Percentiles rank a stretch among this genome's conserved stretches.
These are phyloP conservation scores for Takashimella koratensis DNA, from an alignment of 1,284 basidiomycete genomes.

Conservation along the genomic window DNA sequence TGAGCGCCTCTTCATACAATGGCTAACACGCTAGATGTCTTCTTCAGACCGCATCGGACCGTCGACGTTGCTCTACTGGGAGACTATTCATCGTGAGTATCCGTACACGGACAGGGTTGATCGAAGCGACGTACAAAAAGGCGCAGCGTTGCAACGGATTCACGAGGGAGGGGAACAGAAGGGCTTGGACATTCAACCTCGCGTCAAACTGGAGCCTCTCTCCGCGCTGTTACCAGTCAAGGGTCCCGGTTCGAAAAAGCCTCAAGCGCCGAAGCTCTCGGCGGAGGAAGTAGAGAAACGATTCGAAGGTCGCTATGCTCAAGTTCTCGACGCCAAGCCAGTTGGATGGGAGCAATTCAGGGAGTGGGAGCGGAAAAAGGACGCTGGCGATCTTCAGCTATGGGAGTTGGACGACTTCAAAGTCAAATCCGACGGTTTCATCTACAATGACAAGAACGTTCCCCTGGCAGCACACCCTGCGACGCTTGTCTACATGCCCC, in stretches of 20 bases:
- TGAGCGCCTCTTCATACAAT: background rate
- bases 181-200: background rate
- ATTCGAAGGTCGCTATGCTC: background rate
- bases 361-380: background rate
- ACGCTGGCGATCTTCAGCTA: background rate
- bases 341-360: background rate
- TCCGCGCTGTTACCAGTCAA: background rate
- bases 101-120: background rate
- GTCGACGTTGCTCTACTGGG: background rate
- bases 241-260: background rate
- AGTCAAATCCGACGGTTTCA: background rate
- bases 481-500: background rate
- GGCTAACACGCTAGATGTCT: background rate
- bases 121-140: background rate
- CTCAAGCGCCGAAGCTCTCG: background rate
- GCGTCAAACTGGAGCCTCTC: background rate
- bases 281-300: background rate
- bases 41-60: background rate
- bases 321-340: background rate
- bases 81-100: background rate
- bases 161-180: background rate
- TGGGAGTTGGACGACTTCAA: background rate
- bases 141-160: background rate
- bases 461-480: background rate
- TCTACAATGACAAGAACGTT: background rate